Evolutionary conservation across 768 basidiomycete species (phyloP), one percentile per base, ranked within the genome.

Genomic region (Pisolithus tinctorius): DNA sequence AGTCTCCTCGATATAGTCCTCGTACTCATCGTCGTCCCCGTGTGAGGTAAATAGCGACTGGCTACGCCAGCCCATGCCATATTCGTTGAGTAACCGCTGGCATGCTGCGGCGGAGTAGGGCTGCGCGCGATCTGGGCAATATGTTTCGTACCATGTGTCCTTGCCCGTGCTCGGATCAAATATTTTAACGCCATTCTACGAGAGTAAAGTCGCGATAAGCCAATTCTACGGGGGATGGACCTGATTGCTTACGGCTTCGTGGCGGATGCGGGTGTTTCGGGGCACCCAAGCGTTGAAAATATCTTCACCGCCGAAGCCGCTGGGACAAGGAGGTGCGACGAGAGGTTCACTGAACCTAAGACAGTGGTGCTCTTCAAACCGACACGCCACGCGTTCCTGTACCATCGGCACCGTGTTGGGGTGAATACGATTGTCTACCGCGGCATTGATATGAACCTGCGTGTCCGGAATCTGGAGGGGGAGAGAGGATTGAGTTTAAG

Each of bases 201-300:
- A 48, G 29, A 45, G 43, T 5, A 47, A 51, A 52, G 52, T 38
- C 34, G 5, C 34, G 5, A 58, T 59, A 52, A 60, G 49, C 47
- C 8, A 37, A 38, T 20, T 42, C 45, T 31, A 30, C 40, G 27
- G 26, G 53, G 10, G 41, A 41, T n/a, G 29, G 45, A 4, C 31
- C 20, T 41, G 41, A 46, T 20, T 36, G 56, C 73, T 56, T 47
- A 75, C 75, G 47, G 69, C 54, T 30, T 57, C 58, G 40, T 65
- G 64, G 34, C 57, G 64, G 48, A 78, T 55, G 16, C 52, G 59
- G 38, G 67, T 23, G 31, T 71, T 66, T 57, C 56, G 62, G 41
- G 78, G 78, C 34, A 77, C 54, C 77, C 76, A 79, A 30, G 73
- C 76, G 51, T 74, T 77, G 31, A 77, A 64, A 46, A 77, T 54